These are phyloP conservation scores for Massariosphaeria phaeospora DNA, from an alignment of 495 filamentous ascomycete genomes.

Conservation along the genomic window DNA sequence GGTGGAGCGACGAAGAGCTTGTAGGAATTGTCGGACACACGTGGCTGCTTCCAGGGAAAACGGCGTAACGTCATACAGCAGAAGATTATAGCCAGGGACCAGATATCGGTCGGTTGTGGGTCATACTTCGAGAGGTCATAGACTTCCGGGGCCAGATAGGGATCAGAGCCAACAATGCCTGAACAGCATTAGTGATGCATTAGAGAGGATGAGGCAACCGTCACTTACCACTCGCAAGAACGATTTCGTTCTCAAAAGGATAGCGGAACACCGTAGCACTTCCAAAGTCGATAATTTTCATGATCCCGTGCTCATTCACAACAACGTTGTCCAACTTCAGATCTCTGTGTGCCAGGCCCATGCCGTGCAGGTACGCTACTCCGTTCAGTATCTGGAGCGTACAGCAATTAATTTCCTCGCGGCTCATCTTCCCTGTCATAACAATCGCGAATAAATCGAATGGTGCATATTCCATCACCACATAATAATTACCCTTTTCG, in stretches of 20 bases:
- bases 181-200: constrained; percentile 20
- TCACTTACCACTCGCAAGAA: constrained; percentile 76
- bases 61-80: constrained; percentile 96
- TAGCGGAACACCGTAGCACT: constrained; percentile 96
- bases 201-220: background rate
- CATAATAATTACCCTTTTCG: constrained; percentile 93
- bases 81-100: constrained; percentile 97
- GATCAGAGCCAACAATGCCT: constrained; percentile 98
- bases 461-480: constrained; percentile 99
- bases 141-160: constrained; percentile 94
- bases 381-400: constrained; percentile 94
- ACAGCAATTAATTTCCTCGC: constrained; percentile 82
- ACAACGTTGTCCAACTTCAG: constrained; percentile 98
- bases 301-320: constrained; percentile 93
- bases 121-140: constrained; percentile 95
- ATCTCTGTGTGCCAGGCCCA: constrained; percentile 94
- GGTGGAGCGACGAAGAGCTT: constrained; percentile 83
- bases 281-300: constrained; percentile 99
- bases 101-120: constrained; percentile 88
- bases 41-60: constrained; percentile 96
- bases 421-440: constrained; percentile 97
- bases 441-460: constrained; percentile 97
- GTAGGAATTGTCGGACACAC: constrained; percentile 88
- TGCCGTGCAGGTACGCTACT: constrained; percentile 94
- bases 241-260: constrained; percentile 91